These are phyloP conservation scores for Aotearoamyces nothofagi DNA, from an alignment of 2,329 filamentous ascomycete genomes.

Conservation along the genomic window DNA sequence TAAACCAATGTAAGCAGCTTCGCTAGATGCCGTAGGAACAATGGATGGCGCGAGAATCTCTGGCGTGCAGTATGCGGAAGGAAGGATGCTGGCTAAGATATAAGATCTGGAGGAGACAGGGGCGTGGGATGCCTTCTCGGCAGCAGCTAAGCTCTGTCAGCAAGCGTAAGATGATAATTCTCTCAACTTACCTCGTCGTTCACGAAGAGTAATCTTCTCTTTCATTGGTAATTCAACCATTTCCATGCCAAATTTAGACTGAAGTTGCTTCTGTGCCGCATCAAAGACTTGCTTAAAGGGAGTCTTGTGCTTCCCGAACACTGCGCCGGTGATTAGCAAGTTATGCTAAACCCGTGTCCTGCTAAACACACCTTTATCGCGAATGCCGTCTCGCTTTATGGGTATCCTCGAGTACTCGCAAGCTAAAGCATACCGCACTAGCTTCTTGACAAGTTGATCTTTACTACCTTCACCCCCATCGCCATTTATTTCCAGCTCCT, in stretches of 20 bases:
- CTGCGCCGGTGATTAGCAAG: slow-evolving; percentile 29
- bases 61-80: slow-evolving; percentile 48
- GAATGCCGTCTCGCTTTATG: slow-evolving; percentile 46
- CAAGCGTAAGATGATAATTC: not conserved
- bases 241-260: slow-evolving; percentile 76
- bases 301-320: slow-evolving; percentile 52
- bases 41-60: slow-evolving; percentile 53
- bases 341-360: too few species aligned
- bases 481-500: slow-evolving; percentile 8
- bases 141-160: slow-evolving; percentile 10
- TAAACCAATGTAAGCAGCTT: slow-evolving; percentile 68
- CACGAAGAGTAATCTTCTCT: slow-evolving; percentile 69
- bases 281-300: slow-evolving; percentile 68
- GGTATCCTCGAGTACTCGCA: slow-evolving; percentile 47
- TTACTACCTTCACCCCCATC: slow-evolving; percentile 12
- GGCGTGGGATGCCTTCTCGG: slow-evolving; percentile 28
- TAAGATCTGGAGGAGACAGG: slow-evolving; percentile 50
- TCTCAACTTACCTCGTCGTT: slow-evolving; percentile 50
- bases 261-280: slow-evolving; percentile 57
- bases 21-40: slow-evolving; percentile 47
- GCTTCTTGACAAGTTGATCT: slow-evolving; percentile 42
- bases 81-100: slow-evolving; percentile 62
- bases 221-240: slow-evolving; percentile 67
- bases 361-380: slow-evolving; percentile 42
- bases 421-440: slow-evolving; percentile 53